Percentiles rank a stretch among this genome's conserved stretches.
Conservation (phyloP, 164 flowering plant genomes). For the Nelumbo lutea region DNA sequence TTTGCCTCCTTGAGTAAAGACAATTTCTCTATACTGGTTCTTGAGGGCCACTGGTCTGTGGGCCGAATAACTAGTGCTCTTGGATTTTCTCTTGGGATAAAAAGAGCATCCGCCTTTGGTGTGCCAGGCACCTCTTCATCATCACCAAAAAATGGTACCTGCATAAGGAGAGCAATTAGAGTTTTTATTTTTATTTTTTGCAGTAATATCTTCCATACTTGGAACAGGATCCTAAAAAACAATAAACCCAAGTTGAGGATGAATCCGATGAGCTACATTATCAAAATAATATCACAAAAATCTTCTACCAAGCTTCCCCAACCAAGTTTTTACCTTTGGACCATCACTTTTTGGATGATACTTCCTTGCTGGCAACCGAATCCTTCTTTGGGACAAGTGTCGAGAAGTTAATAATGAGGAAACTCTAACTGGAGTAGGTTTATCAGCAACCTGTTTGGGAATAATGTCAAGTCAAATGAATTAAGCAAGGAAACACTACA, state of each 20-base stretch:
- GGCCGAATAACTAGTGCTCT: slow-evolving; percentile 85
- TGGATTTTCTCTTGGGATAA: slow-evolving; percentile 94
- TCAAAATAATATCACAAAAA: background rate
- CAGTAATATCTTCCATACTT: background rate
- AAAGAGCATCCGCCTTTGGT: slow-evolving; percentile 95
- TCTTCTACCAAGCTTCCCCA: background rate
- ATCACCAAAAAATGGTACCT: slow-evolving; percentile 89
- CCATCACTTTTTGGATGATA: slow-evolving; percentile 73
- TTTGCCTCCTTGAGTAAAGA: slow-evolving; percentile 35
- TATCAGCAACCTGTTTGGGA: slow-evolving; percentile 62
- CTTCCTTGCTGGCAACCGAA: slow-evolving; percentile 77
- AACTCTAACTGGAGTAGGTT: slow-evolving; percentile 73
- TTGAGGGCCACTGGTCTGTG: slow-evolving; percentile 56
- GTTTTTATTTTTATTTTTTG: background rate
- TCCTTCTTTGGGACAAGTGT: slow-evolving; percentile 79
- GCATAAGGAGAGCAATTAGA: slow-evolving; percentile 15
- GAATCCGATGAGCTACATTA: background rate
- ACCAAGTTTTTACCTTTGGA: slow-evolving; percentile 52
- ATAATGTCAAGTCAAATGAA: background rate
- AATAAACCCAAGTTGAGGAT: background rate
- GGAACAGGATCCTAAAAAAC: background rate
- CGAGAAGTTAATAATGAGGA: slow-evolving; percentile 83
- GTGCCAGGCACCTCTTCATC: slow-evolving; percentile 82
- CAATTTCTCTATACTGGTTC: slow-evolving; percentile 41
- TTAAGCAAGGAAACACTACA: background rate